Conservation (phyloP, 2,329 filamentous ascomycete genomes). For the Penicillium sp. region DNA sequence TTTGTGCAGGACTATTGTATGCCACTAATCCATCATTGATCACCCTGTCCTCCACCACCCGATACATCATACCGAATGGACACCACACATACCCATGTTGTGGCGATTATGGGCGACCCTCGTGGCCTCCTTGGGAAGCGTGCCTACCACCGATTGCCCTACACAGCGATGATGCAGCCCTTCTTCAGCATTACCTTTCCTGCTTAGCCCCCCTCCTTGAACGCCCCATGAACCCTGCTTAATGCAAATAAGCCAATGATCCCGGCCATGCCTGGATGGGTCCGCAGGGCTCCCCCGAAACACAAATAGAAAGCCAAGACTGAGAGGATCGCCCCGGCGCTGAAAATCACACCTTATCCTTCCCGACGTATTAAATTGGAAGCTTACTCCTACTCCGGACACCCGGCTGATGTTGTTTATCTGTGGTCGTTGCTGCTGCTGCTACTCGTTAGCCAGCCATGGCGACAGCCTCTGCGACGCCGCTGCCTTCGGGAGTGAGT, state of each 20-base stretch:
- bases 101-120: constrained; percentile 1
- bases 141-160: neutral
- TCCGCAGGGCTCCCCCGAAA: neutral
- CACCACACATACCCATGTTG: neutral
- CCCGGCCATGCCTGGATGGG: neutral
- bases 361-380: neutral
- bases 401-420: neutral
- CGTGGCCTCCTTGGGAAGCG: neutral
- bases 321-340: neutral
- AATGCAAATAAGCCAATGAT: constrained; percentile 2
- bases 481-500: constrained; percentile 24
- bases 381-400: neutral
- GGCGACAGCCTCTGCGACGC: constrained; percentile 4
- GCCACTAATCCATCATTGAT: neutral
- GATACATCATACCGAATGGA: neutral
- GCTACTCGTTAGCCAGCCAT: neutral
- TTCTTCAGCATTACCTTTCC: neutral
- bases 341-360: neutral
- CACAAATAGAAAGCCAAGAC: neutral
- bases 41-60: neutral
- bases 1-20: no score
- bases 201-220: neutral
- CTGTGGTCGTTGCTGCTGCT: neutral
- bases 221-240: neutral
- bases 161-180: neutral